phyloP scores from a whole-genome alignment of 208 protist species.

The Acanthamoeba rhysodes region DNA sequence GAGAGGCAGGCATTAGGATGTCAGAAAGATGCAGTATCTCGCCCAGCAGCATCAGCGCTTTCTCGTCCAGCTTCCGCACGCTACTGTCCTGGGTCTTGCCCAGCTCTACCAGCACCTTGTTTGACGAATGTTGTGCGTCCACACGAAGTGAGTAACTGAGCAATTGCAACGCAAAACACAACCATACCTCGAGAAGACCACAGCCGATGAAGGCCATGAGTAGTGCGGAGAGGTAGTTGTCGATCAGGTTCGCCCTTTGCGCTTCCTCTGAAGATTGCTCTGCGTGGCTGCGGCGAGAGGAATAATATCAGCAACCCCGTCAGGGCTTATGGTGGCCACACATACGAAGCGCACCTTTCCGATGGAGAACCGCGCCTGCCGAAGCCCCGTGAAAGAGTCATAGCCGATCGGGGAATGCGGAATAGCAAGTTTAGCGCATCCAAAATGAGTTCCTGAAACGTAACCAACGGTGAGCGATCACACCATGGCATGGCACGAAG shows the following conservation, averaged over 20 bases:
- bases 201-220: constrained; percentile 81
- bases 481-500: background rate
- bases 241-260: constrained; percentile 43
- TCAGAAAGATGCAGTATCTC: constrained; percentile 83
- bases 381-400: constrained; percentile 42
- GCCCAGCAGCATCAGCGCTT: constrained; percentile 78
- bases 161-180: background rate
- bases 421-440: constrained; percentile 84
- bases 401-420: constrained; percentile 74
- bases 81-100: constrained; percentile 68
- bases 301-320: background rate
- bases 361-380: constrained; percentile 33
- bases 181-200: constrained; percentile 78
- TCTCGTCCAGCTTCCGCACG: constrained; percentile 29
- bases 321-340: constrained; percentile 25
- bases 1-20: constrained; percentile 79
- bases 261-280: background rate
- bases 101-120: constrained; percentile 76
- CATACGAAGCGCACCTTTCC: background rate
- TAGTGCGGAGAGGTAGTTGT: constrained; percentile 81
- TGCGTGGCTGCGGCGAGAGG: background rate
- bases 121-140: background rate
- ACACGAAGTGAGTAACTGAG: no score
- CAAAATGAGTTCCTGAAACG: constrained; percentile 55
- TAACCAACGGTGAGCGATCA: background rate